Percentiles rank a stretch among this genome's conserved stretches.
These are phyloP conservation scores for Apodospora peruviana DNA, from an alignment of 495 filamentous ascomycete species.

Conservation along the genomic window DNA sequence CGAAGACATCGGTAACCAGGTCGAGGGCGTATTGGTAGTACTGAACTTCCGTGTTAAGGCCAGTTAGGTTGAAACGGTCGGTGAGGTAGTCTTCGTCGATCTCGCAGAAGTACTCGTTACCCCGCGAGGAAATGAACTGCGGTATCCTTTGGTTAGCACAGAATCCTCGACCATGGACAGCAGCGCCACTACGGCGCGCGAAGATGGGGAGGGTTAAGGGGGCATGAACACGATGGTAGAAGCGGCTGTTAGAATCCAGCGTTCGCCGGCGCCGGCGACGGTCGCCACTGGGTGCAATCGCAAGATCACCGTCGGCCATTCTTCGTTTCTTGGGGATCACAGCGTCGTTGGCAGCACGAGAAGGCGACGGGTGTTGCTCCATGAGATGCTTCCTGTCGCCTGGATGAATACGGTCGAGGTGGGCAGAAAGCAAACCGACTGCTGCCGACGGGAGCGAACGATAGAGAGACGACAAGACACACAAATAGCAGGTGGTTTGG, in stretches of 20 bases:
- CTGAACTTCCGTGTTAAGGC: constrained; percentile 92
- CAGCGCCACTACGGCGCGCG: not conserved
- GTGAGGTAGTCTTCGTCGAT: constrained; percentile 99
- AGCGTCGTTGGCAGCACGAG: too few relatives aligned
- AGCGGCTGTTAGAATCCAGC: too few relatives aligned
- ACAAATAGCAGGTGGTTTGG: too few relatives aligned
- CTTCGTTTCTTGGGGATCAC: too few relatives aligned
- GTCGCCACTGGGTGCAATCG: too few relatives aligned
- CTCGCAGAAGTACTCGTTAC: constrained; percentile 99
- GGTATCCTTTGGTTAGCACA: not conserved
- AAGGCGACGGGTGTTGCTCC: too few relatives aligned
- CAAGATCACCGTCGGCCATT: too few relatives aligned
- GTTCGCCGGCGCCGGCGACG: too few relatives aligned
- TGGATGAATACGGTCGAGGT: constrained; percentile 4
- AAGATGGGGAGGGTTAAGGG: constrained; percentile 1
- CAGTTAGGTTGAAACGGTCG: constrained; percentile 96
- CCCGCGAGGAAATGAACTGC: constrained; percentile 94
- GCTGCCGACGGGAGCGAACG: too few relatives aligned
- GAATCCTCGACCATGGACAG: not conserved
- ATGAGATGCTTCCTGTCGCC: too few relatives aligned
- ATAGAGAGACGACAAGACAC: too few relatives aligned
- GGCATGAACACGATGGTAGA: too few relatives aligned
- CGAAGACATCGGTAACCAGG: constrained; percentile 99
- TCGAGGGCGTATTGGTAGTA: constrained; percentile 99
- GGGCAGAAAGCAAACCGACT: constrained; percentile 2